Evolutionary conservation across 192 early-diverging fungal genomes (phyloP), one percentile per base, ranked within the genome.

Genomic region (Entomortierella parvispora): DNA sequence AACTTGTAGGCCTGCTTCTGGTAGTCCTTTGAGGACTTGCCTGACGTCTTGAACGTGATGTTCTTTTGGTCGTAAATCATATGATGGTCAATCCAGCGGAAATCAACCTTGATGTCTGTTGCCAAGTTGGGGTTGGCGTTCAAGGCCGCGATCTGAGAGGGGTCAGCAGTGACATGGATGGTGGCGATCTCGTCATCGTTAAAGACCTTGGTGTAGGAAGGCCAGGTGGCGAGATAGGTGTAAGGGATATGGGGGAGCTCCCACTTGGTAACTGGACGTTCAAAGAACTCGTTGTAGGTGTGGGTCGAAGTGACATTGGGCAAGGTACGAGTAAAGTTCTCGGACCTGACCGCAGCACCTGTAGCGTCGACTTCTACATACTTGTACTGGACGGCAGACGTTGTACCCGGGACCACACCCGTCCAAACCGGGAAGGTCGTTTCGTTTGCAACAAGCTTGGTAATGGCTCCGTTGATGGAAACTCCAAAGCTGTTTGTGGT

Each of bases 281-380:
- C 65, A 64, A 81, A 84, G 60, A 84, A 84, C 32, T 84, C 83
- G 34, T 82, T 85, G 26, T 81, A 79, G 2, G 81, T 74, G 7
- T 58, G 31, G 10, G 54, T 70, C n/a, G 31, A 37, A 29, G 58
- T 43, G 0, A 32, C 11, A 17, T 70, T 62, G 22, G n/a, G 56
- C 18, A 72, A n/a, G 3, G 57, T 33, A 28, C 70, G 56, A 0
- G 49, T 52, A 34, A 74, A 74, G 42, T 15, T 8, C 49, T 74
- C 70, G 40, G 62, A 47, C 62, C 59, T 65, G 48, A 65, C 4
- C 2, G 62, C 31, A 0, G 56, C 22, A 15, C 62, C 62, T 4
- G 37, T 26, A 14, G 62, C 40, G 20, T 64, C 29, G 17, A 74
- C 49, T 29, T 74, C 70, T 17, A 74, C 70, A 28, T 74, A 74